Base-by-base conservation (phyloP, 176 grass and related monocot genomes). In the Guadua angustifolia region DNA sequence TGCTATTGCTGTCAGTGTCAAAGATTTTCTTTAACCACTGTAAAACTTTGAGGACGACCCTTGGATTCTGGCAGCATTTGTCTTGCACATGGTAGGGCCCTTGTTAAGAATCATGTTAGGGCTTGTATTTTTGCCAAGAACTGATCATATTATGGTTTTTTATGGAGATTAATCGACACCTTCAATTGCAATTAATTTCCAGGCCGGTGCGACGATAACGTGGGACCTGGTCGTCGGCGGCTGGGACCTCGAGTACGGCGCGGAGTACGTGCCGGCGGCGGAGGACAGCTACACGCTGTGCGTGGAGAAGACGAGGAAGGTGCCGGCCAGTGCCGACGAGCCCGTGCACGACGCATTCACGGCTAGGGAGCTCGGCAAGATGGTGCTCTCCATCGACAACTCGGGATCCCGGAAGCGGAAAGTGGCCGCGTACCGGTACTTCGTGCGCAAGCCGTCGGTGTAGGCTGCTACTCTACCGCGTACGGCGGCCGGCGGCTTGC, bases 191-290 rank as follows among this genome's bases (percentile, higher is more conserved):
- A 68, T 77, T 85, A 10, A 68, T 77, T 85, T 85, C 9, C 81
- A 97, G 95, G 88, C 88, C 9, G 93, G 93, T 3, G 89, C 95
- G 0, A 98, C 91, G 5, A 98, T 98, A 70, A 90, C 95, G 19
- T 98, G 93, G 95, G 95, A 98, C 77, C 82, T 98, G 49, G 93
- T 90, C 55, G 93, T 98, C 56, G 95, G 91, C 0, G 93, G 93
- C 4, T 98, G 95, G 95, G 93, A 98, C 69, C 80, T 98, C 18
- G 91, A 98, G 69, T 98, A 98, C 63, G 95, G 95, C 75, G 95
- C 95, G 0, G 91, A 95, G 87, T 98, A 89, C 45, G 89, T 95
- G n/a, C 95, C 95, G 10, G 75, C 91, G 26, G 88, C 88, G 18
- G 93, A 87, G 62, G 75, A 75, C 15, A 87, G 91, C 85, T 98